Percentiles rank a stretch among this genome's conserved stretches.
These are phyloP conservation scores for Xerocomus brunneocitrinus DNA, from an alignment of 768 basidiomycete species.

Conservation along the genomic window DNA sequence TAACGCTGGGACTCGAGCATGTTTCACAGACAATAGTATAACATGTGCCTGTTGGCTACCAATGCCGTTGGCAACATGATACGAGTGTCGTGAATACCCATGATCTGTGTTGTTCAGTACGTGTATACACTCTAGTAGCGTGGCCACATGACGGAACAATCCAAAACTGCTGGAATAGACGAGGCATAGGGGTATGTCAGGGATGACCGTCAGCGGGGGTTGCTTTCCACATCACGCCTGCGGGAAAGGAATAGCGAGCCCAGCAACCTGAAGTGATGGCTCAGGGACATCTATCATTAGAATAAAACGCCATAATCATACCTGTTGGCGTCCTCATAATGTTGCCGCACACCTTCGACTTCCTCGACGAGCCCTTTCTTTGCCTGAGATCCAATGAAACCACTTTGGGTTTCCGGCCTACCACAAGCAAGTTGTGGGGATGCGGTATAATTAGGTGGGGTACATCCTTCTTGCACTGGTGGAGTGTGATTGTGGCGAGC, in stretches of 20 bases:
- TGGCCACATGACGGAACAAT: not conserved
- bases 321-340: slow-evolving; percentile 66
- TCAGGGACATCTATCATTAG: slow-evolving; percentile 3
- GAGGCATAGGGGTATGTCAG: not conserved
- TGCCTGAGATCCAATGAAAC: not conserved
- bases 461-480: not conserved
- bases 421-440: slow-evolving; percentile 1
- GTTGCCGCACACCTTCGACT: slow-evolving; percentile 45
- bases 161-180: not conserved
- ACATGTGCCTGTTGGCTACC: not conserved
- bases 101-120: slow-evolving; percentile 10
- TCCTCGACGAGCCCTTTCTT: slow-evolving; percentile 34
- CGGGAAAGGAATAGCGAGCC: slow-evolving; percentile 65
- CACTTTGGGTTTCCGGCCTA: not conserved
- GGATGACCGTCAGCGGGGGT: not conserved
- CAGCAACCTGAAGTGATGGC: slow-evolving; percentile 42
- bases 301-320: slow-evolving; percentile 30
- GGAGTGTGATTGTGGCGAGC: not conserved
- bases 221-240: slow-evolving; percentile 32
- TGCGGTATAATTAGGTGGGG: slow-evolving; percentile 2
- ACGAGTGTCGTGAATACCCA: slow-evolving; percentile 2
- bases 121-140: not conserved
- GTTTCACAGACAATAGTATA: slow-evolving; percentile 22
- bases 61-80: not conserved
- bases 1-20: slow-evolving; percentile 29